Evolutionary conservation across 371 early-diverging fungal species (phyloP), one percentile per base, ranked within the genome.

Genomic region (Circinella minor): DNA sequence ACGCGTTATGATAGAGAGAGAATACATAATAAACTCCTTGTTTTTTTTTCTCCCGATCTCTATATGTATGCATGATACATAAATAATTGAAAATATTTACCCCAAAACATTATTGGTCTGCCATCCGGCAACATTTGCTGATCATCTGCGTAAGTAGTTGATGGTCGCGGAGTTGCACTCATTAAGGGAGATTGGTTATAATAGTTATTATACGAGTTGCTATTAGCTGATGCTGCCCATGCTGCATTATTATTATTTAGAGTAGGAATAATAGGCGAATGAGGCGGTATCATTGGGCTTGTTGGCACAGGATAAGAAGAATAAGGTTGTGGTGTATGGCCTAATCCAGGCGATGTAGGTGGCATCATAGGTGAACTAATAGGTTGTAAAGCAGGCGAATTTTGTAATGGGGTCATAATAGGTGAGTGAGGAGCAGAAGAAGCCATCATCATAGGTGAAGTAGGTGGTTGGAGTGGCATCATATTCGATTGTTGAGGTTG

Each of bases 41-140:
- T 20, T 13, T 49, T 46, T 18, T 48, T 62, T 11, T 54, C 59
- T 49, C 43, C 43, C 43, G 3, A 2, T 43, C 60, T 59, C 17
- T 7, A 11, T 10, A 14, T 36, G 5, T 38, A 10, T 54, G 4
- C 13, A 18, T 27, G 7, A 3, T n/a, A 54, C 51, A 13, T 51
- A 15, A 13, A 51, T 13, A 51, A 43, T 9, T 9, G 6, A 43
- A 43, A 43, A 11, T 43, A 43, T 60, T 81, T 77, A 79, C 83
- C 81, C 83, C 81, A 81, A 60, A 72, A 76, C 51, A 71, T 55
- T 36, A 83, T 71, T 3, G 77, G 75, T 43, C 71, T 66, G n/a
- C 80, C 80, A 65, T 83, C 81, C 4, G 75, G 67, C 36, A 74
- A 72, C 9, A 72, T 57, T n/a, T 36, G 47, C 1, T 46, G 57